Evolutionary conservation across 2,329 filamentous ascomycete species (phyloP).

Genomic region (Penicillium crustosum): DNA sequence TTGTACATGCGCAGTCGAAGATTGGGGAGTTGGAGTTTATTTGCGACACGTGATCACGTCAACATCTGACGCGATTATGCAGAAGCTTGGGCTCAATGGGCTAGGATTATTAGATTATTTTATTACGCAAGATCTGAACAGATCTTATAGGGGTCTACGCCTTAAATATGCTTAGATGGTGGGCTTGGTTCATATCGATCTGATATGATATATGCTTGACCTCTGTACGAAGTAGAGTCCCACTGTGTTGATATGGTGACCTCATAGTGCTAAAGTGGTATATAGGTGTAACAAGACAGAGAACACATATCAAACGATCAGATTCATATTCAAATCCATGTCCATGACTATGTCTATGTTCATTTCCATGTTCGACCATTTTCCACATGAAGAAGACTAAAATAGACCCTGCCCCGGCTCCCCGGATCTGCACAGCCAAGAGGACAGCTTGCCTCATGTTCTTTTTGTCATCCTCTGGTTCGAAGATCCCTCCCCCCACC

Average conservation of each 20-base stretch:
- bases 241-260: slow-evolving; percentile 1
- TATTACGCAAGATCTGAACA: neutral
- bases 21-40: neutral
- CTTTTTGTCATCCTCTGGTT: slow-evolving; percentile 8
- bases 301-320: neutral
- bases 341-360: neutral
- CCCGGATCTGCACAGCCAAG: slow-evolving; percentile 14
- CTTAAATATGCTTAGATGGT: neutral
- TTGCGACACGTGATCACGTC: neutral
- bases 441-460: slow-evolving; percentile 15
- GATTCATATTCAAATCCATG: neutral
- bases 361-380: neutral
- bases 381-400: neutral
- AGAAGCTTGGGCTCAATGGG: neutral
- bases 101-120: neutral
- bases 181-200: neutral
- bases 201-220: neutral
- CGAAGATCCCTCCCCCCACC: slow-evolving; percentile 6
- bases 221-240: neutral
- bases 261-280: neutral
- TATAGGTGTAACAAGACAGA: neutral
- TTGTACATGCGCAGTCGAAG: neutral
- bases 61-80: neutral
- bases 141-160: no score
- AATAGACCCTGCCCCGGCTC: neutral